Evolutionary conservation across 176 grass and related monocot species (phyloP).

Genomic region (Musa schizocarpa): DNA sequence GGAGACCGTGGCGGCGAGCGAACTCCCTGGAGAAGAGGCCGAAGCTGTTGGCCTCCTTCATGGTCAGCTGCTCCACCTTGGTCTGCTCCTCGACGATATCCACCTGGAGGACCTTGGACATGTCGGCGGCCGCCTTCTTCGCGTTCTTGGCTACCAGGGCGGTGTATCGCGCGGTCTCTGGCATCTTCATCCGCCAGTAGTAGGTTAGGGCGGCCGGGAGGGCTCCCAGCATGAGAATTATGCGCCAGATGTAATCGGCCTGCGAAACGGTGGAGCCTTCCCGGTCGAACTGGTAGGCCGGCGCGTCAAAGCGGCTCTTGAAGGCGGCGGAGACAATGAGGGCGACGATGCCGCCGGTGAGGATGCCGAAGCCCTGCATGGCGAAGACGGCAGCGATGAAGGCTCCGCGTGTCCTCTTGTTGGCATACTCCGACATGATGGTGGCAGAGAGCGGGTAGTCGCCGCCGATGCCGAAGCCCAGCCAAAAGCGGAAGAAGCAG

Average conservation of each 20-base stretch:
- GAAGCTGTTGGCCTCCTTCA: conserved; percentile 14
- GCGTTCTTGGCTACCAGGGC: conserved; percentile 26
- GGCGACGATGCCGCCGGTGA: conserved; percentile 44
- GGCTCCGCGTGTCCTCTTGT: conserved; percentile 50
- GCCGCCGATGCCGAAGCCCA: conserved; percentile 47
- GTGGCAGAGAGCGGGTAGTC: conserved; percentile 50
- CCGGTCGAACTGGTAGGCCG: conserved; percentile 27
- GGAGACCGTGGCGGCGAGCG: conserved; percentile 38
- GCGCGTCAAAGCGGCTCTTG: conserved; percentile 22
- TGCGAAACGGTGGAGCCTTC: conserved; percentile 24
- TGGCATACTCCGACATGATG: conserved; percentile 75
- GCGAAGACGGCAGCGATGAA: conserved; percentile 74
- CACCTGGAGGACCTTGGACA: conserved; percentile 29
- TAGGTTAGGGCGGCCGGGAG: conserved; percentile 29
- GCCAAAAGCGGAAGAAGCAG: conserved; percentile 56
- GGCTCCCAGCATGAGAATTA: conserved; percentile 54
- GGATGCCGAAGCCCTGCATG: conserved; percentile 70
- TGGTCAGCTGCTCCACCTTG: conserved; percentile 9
- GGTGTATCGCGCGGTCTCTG: conserved; percentile 33
- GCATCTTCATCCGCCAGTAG: conserved; percentile 39
- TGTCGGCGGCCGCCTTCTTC: conserved; percentile 25
- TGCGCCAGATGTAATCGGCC: conserved; percentile 59
- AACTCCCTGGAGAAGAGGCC: conserved; percentile 46
- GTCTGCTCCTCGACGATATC: conserved; percentile 15
- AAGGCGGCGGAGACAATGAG: conserved; percentile 47